phyloP scores from a whole-genome alignment of 2,329 filamentous ascomycete genomes.

The Mariannaea elegans region DNA sequence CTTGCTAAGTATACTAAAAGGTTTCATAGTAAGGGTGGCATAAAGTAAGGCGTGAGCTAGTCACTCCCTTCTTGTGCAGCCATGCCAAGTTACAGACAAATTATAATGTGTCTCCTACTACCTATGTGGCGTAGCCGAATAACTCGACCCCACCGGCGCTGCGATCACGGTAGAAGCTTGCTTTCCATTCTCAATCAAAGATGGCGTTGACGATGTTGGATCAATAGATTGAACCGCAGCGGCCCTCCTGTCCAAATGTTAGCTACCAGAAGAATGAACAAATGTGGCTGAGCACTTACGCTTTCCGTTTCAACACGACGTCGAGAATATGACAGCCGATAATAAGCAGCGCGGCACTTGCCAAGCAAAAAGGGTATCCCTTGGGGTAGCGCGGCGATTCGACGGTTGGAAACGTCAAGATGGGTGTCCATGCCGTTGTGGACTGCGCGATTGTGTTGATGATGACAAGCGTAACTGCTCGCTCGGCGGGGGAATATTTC shows the following conservation, averaged over 20 bases:
- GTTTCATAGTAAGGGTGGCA: too few relatives aligned
- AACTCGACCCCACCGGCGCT: neutral
- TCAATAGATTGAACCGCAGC: neutral
- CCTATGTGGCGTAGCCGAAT: neutral
- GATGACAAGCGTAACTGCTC: conserved; percentile 58
- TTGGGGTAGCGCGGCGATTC: conserved; percentile 54
- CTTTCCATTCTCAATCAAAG: conserved; percentile 8
- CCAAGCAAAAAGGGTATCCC: conserved; percentile 51
- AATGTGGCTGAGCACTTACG: conserved; percentile 21
- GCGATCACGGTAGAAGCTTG: neutral
- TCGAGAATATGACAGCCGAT: conserved; percentile 37
- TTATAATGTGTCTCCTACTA: neutral
- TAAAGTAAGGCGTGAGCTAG: too few relatives aligned
- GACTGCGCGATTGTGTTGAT: conserved; percentile 64
- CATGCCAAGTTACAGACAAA: too few relatives aligned
- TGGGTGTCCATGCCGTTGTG: conserved; percentile 64
- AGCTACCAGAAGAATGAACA: neutral
- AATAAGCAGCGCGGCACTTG: conserved; percentile 44
- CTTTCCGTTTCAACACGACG: conserved; percentile 31
- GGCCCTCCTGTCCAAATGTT: neutral
- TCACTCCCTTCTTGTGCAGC: too few relatives aligned
- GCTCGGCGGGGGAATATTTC: conserved; percentile 54
- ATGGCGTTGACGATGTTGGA: conserved; percentile 5
- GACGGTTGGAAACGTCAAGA: conserved; percentile 59
- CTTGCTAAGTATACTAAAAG: too few relatives aligned